Evolutionary conservation across 2,329 filamentous ascomycete species (phyloP).

Genomic region (Escovopsis weberi): DNA sequence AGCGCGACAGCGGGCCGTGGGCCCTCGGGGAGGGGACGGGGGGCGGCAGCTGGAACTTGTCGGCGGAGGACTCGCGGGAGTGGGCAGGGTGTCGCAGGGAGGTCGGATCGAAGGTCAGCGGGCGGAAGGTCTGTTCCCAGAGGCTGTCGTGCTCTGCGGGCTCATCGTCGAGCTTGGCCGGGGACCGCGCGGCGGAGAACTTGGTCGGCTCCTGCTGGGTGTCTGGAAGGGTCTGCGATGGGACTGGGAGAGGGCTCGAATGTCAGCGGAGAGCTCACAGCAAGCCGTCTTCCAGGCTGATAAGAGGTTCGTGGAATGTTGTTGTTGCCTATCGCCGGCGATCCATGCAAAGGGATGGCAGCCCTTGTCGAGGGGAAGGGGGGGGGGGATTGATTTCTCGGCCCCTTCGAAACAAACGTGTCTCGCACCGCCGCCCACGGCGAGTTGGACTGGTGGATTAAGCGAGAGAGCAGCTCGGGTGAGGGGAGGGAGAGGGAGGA

Average conservation of each 20-base stretch:
- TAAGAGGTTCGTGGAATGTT: too few relatives aligned
- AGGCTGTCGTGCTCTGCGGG: conserved; percentile 35
- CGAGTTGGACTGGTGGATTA: neutral
- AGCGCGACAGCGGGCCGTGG: conserved; percentile 27
- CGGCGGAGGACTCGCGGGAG: conserved; percentile 44
- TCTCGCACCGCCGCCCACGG: neutral
- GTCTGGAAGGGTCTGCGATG: conserved; percentile 45
- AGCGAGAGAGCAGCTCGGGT: neutral
- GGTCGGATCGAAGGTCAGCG: conserved; percentile 25
- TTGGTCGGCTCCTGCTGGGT: conserved; percentile 37
- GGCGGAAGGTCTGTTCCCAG: conserved; percentile 39
- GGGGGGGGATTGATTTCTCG: neutral
- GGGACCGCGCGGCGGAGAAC: conserved; percentile 32
- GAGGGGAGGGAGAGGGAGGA: neutral
- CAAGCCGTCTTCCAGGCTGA: neutral
- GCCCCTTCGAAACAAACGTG: neutral
- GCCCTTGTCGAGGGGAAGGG: neutral
- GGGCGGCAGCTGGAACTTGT: conserved; percentile 29
- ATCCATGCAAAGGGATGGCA: neutral
- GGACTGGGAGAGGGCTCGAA: conserved; percentile 24
- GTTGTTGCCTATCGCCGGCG: too few relatives aligned
- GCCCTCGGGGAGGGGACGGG: conserved; percentile 23
- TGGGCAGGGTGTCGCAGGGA: conserved; percentile 30
- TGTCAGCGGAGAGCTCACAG: conserved; percentile 5
- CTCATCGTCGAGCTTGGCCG: conserved; percentile 38